Percentiles rank a stretch among this genome's conserved stretches.
phyloP scores from a whole-genome alignment of 345 rosid genomes.

The Pistacia integerrima region DNA sequence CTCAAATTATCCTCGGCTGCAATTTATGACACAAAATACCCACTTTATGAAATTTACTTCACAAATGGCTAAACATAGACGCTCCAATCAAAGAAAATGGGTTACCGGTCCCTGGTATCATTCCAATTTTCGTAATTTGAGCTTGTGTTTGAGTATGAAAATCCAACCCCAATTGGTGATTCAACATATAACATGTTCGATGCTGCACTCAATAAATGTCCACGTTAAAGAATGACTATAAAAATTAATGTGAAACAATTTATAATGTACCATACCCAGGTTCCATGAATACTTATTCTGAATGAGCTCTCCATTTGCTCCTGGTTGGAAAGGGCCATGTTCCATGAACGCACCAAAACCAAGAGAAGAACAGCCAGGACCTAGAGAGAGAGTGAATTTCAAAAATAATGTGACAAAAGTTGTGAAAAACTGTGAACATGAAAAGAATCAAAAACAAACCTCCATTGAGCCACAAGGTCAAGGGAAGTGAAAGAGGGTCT shows the following conservation, averaged over 20 bases:
- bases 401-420: not conserved
- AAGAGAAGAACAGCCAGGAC: slow-evolving; percentile 48
- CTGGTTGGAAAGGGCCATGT: slow-evolving; percentile 40
- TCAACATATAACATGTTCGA: slow-evolving; percentile 37
- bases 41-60: not conserved
- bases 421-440: not conserved
- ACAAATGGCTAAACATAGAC: not conserved
- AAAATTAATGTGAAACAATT: not conserved
- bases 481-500: slow-evolving; percentile 23
- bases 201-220: slow-evolving; percentile 13
- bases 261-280: slow-evolving; percentile 11
- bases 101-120: slow-evolving; percentile 21
- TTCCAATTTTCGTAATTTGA: slow-evolving; percentile 27
- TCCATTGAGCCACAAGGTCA: slow-evolving; percentile 40
- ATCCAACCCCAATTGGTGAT: slow-evolving; percentile 37
- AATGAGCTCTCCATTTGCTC: slow-evolving; percentile 29
- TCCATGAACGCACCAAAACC: slow-evolving; percentile 43
- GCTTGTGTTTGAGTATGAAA: slow-evolving; percentile 35
- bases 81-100: not conserved
- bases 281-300: slow-evolving; percentile 43
- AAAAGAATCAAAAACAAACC: slow-evolving; percentile 13
- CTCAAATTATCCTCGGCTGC: slow-evolving; percentile 38
- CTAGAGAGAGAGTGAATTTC: slow-evolving; percentile 2
- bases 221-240: no score
- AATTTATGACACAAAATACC: not conserved